Evolutionary conservation across 768 basidiomycete genomes (phyloP), one percentile per base, ranked within the genome.

Genomic region (Exidia glandulosa): DNA sequence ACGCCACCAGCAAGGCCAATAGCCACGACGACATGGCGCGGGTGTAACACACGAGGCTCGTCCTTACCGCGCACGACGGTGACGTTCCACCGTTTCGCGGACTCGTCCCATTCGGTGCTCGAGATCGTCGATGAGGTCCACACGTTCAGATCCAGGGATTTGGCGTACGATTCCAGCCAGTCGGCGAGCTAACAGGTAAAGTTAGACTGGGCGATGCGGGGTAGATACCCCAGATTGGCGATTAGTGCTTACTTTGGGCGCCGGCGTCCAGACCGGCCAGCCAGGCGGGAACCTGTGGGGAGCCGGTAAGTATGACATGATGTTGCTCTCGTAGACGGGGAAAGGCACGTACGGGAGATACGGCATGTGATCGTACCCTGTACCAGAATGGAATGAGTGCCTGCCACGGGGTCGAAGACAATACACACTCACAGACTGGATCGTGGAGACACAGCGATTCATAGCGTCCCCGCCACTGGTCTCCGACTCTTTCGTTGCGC

Each of bases 401-500:
- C 3, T 12, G 14, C 27, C 32, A 54, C 52, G 58, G 64, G 45
- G 54, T 50, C 36, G 32, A 12, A 25, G 56, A 32, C 4, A 4
- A 12, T 32, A 32, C 19, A 6, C 16, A 77, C 83, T 74, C 65
- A 84, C 84, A 86, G 60, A 85, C 81, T 27, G 82, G 78, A 67
- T 85, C 82, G 65, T 88, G 86, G 31, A 87, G 70, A 56, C 82
- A 85, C 37, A 87, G 70, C 10, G 83, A 78, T 59, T 85, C 79
- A 67, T 89, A 88, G 36, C 88, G 74, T 36, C 77, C 73, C 60
- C 85, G 73, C 86, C 85, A 87, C 56, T 79, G 80, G 66, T 87
- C 79, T 0, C 87, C 86, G 29, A 87, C 76, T 23, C 79, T 71
- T 12, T 67, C 61, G 57, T 83, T 78, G 69, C 78, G 82, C 67